phyloP scores from a whole-genome alignment of 768 basidiomycete species.

The Lanmaoa pseudosensibilis region DNA sequence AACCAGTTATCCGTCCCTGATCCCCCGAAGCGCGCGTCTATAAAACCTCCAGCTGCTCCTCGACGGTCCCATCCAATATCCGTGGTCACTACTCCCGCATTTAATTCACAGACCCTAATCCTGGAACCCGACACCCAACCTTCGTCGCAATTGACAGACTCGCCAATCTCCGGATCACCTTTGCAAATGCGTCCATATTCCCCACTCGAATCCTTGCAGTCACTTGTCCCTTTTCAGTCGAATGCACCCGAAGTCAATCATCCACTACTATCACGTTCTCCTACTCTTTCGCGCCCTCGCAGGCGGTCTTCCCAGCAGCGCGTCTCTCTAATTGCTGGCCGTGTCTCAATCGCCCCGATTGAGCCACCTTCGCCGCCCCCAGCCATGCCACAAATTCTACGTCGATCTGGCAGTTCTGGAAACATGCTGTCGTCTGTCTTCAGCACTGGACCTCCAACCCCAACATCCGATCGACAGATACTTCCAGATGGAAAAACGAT shows the following conservation, averaged over 20 bases:
- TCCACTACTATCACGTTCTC: slow-evolving; percentile 44
- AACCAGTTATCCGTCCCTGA: slow-evolving; percentile 15
- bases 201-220: slow-evolving; percentile 20
- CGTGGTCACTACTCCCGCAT: slow-evolving; percentile 20
- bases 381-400: slow-evolving; percentile 58
- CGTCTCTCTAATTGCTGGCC: slow-evolving; percentile 80
- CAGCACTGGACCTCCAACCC: slow-evolving; percentile 66
- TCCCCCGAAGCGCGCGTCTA: slow-evolving; percentile 4
- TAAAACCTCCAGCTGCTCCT: slow-evolving; percentile 9
- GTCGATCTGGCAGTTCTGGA: slow-evolving; percentile 60
- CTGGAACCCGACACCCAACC: slow-evolving; percentile 30
- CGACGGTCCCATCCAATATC: slow-evolving; percentile 17
- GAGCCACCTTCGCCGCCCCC: slow-evolving; percentile 70
- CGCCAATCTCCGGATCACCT: slow-evolving; percentile 30
- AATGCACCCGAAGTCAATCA: slow-evolving; percentile 22
- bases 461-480: slow-evolving; percentile 35
- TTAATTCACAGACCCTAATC: slow-evolving; percentile 26
- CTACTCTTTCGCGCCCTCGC: slow-evolving; percentile 63
- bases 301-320: slow-evolving; percentile 82
- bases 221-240: slow-evolving; percentile 22
- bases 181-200: slow-evolving; percentile 38
- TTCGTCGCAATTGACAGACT: slow-evolving; percentile 31
- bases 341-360: slow-evolving; percentile 73
- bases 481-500: slow-evolving; percentile 66
- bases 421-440: slow-evolving; percentile 60